These are phyloP conservation scores for Carex scoparia DNA, from an alignment of 176 grass and related monocot species.

Conservation along the genomic window DNA sequence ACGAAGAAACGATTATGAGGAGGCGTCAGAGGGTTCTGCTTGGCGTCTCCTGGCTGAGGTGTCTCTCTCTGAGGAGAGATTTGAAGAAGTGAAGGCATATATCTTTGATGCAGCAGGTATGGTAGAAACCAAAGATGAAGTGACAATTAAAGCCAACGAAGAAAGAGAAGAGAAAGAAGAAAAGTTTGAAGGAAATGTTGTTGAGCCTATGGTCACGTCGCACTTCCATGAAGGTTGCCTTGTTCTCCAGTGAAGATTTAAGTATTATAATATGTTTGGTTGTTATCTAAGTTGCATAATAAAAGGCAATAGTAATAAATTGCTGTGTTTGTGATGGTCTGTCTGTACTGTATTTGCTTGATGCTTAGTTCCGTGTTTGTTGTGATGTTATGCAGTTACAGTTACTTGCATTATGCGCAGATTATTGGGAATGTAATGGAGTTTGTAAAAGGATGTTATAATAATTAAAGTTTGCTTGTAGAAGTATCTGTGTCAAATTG, in stretches of 20 bases:
- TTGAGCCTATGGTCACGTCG: slow-evolving; percentile 14
- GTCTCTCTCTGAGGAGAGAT: slow-evolving; percentile 83
- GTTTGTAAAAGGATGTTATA: background rate
- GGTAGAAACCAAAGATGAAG: slow-evolving; percentile 30
- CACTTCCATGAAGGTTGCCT: slow-evolving; percentile 69
- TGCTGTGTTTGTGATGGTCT: background rate
- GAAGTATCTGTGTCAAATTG: background rate
- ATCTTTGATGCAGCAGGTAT: slow-evolving; percentile 71
- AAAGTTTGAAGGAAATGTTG: slow-evolving; percentile 16
- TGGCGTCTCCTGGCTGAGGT: slow-evolving; percentile 86
- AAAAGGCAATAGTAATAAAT: background rate
- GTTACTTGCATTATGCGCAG: slow-evolving; percentile 1
- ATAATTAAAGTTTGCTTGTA: background rate
- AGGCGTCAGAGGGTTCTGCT: slow-evolving; percentile 73
- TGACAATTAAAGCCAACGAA: background rate
- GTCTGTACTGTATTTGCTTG: background rate
- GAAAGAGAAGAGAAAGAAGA: slow-evolving; percentile 24
- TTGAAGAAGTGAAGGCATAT: slow-evolving; percentile 75
- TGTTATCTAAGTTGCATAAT: slow-evolving; percentile 10
- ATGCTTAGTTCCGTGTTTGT: slow-evolving; percentile 7
- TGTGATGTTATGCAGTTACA: background rate
- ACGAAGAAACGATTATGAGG: slow-evolving; percentile 66
- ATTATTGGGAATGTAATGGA: slow-evolving; percentile 7
- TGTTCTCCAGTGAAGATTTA: slow-evolving; percentile 49
- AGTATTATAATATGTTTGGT: background rate